A percentile compares a stretch with the other conserved stretches of the same genome.
phyloP scores from a whole-genome alignment of 2,329 filamentous ascomycete genomes.

The Claviceps humidiphila region DNA sequence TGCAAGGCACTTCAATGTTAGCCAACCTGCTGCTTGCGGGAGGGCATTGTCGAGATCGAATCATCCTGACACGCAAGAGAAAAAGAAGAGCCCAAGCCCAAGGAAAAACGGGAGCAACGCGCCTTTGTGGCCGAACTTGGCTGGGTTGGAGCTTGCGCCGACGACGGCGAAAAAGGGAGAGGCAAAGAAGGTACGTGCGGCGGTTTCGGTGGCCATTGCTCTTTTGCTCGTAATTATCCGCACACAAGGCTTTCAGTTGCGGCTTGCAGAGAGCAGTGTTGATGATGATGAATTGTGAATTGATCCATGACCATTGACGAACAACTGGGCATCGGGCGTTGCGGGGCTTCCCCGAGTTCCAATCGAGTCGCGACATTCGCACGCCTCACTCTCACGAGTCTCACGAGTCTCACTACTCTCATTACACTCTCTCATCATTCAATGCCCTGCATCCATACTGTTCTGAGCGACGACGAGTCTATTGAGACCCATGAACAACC shows the following conservation, averaged over 20 bases:
- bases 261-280: neutral
- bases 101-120: constrained; percentile 11
- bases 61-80: neutral
- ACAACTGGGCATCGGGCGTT: neutral
- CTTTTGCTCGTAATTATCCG: too few relatives aligned
- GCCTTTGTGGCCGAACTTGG: constrained; percentile 86
- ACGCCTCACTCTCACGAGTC: too few relatives aligned
- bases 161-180: constrained; percentile 75
- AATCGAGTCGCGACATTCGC: neutral
- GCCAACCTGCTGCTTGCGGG: neutral
- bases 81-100: neutral
- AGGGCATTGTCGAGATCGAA: neutral
- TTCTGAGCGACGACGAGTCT: neutral
- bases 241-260: neutral
- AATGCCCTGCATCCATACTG: too few relatives aligned
- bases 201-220: constrained; percentile 51
- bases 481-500: neutral
- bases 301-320: neutral
- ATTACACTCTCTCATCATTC: too few relatives aligned
- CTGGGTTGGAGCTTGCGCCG: constrained; percentile 71
- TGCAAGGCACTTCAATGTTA: constrained; percentile 21
- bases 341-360: neutral
- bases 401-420: too few relatives aligned
- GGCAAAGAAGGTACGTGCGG: constrained; percentile 67
- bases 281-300: neutral